A percentile compares a stretch with the other conserved stretches of the same genome.
phyloP scores from a whole-genome alignment of 192 early-diverging fungal species.

The Gigaspora rosea region DNA sequence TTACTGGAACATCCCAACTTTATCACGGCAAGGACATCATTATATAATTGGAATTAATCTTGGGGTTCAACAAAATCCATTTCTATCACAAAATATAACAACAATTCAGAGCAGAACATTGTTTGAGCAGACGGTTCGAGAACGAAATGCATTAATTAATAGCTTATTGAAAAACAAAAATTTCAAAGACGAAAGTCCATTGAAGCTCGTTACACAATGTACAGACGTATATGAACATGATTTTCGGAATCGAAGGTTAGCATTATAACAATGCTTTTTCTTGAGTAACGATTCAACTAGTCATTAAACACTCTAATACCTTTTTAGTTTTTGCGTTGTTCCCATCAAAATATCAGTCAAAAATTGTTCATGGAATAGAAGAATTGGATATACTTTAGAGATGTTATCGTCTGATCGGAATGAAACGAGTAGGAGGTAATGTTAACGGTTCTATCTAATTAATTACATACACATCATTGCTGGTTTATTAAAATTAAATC shows the following conservation, averaged over 20 bases:
- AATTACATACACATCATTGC: background rate
- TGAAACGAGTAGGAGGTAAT: slow-evolving; percentile 28
- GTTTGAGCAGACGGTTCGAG: slow-evolving; percentile 69
- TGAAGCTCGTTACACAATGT: slow-evolving; percentile 58
- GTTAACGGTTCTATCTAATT: background rate
- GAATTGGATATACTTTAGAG: slow-evolving; percentile 59
- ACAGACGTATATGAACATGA: slow-evolving; percentile 47
- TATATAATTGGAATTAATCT: slow-evolving; percentile 92
- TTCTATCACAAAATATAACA: slow-evolving; percentile 54
- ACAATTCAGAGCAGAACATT: slow-evolving; percentile 54
- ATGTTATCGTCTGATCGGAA: slow-evolving; percentile 45
- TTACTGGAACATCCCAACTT: slow-evolving; percentile 71
- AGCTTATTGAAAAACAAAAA: slow-evolving; percentile 61
- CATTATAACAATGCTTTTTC: background rate
- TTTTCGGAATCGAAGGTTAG: slow-evolving; percentile 51
- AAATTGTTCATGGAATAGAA: slow-evolving; percentile 76
- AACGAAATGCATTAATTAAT: slow-evolving; percentile 62
- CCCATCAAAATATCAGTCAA: slow-evolving; percentile 58
- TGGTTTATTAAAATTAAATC: background rate
- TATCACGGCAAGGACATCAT: slow-evolving; percentile 73
- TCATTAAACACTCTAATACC: background rate
- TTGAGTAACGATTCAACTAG: background rate
- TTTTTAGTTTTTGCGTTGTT: slow-evolving; percentile 56
- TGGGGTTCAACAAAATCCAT: slow-evolving; percentile 72
- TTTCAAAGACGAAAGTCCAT: slow-evolving; percentile 71